Conservation (phyloP, 164 flowering plant genomes). For the Vitis amurensis region DNA sequence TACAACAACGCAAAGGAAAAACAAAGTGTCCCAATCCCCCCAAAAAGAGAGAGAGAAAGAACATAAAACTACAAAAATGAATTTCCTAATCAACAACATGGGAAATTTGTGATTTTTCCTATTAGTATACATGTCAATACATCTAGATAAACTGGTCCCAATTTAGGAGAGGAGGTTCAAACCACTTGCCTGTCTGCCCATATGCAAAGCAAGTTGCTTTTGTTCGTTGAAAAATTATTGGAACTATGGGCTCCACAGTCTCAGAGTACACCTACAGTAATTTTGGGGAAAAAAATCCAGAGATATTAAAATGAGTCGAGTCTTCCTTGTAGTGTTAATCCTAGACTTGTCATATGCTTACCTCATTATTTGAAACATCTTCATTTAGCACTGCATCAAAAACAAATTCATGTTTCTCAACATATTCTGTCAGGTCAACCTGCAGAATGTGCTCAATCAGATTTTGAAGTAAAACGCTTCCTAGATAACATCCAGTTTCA, state of each 20-base stretch:
- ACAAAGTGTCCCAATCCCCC: not conserved
- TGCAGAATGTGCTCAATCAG: conserved; percentile 30
- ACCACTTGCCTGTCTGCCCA: conserved; percentile 85
- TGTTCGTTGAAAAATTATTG: conserved; percentile 78
- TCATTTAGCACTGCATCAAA: conserved; percentile 92
- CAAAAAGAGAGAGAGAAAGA: not conserved
- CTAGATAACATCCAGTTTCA: not conserved
- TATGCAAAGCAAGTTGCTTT: conserved; percentile 99
- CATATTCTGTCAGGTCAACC: conserved; percentile 94
- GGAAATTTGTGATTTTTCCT: not conserved
- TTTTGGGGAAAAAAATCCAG: not conserved
- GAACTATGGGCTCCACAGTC: conserved; percentile 91
- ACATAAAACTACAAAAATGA: not conserved
- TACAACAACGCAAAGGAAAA: too few species aligned
- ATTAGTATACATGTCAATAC: too few species aligned
- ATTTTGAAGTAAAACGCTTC: not conserved
- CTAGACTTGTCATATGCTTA: conserved; percentile 29
- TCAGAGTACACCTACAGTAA: conserved; percentile 70
- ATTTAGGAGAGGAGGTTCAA: not conserved
- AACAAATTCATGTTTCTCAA: conserved; percentile 89
- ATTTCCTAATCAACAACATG: not conserved
- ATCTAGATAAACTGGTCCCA: not conserved
- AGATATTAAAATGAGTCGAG: not conserved
- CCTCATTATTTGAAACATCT: conserved; percentile 89
- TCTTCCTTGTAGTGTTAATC: too few species aligned